Conservation (phyloP, 257 asterid genomes). For the Nicotiana otophora region DNA sequence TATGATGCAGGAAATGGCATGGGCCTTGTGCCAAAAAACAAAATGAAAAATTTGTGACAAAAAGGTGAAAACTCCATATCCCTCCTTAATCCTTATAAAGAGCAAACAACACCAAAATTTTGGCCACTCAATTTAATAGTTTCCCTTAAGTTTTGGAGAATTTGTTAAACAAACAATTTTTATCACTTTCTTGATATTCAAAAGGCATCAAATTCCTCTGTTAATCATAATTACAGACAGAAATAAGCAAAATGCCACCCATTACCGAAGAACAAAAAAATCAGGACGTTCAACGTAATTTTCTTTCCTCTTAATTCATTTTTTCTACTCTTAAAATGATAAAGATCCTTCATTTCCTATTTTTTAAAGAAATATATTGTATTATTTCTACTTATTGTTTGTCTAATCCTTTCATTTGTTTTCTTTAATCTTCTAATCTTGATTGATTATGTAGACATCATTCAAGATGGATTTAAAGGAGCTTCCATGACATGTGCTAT, state of each 20-base stretch:
- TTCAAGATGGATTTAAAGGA: conserved; percentile 8
- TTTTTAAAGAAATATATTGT: neutral
- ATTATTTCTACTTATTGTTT: neutral
- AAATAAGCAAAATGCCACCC: conserved; percentile 3
- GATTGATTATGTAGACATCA: neutral
- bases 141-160: neutral
- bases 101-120: neutral
- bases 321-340: neutral
- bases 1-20: too few species aligned
- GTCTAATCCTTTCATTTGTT: neutral
- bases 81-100: neutral
- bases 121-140: neutral
- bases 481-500: conserved; percentile 5
- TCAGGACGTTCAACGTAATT: neutral
- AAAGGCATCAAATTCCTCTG: neutral
- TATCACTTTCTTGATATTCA: neutral
- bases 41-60: too few species aligned
- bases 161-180: neutral
- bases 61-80: neutral
- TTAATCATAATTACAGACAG: neutral
- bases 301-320: neutral
- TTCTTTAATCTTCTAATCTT: neutral
- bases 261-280: neutral
- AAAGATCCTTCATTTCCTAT: neutral
- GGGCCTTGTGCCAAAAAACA: too few species aligned